Conservation (phyloP, 352 stramenopile genomes). For the Globisporangium orthogonon region DNA sequence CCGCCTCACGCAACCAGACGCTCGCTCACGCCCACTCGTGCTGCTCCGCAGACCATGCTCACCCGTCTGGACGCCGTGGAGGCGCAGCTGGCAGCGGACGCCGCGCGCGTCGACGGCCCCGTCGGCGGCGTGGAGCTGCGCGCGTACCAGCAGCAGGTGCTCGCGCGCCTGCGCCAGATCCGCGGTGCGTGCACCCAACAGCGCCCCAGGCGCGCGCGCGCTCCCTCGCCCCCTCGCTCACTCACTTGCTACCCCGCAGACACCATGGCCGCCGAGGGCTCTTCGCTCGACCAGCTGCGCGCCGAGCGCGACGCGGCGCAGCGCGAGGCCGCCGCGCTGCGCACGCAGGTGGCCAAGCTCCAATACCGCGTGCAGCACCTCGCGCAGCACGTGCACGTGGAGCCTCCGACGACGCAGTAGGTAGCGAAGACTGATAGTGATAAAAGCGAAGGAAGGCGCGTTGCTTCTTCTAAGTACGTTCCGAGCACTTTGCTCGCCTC, state of each 20-base stretch:
- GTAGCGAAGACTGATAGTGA: background rate
- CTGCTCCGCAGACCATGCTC: slow-evolving; percentile 31
- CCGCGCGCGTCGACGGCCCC: slow-evolving; percentile 38
- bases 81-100: slow-evolving; percentile 27
- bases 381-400: slow-evolving; percentile 58
- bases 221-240: background rate
- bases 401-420: slow-evolving; percentile 5
- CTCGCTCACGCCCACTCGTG: background rate
- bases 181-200: slow-evolving; percentile 20
- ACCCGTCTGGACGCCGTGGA: slow-evolving; percentile 40
- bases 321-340: slow-evolving; percentile 45
- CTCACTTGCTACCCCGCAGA: slow-evolving; percentile 20
- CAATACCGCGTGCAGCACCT: slow-evolving; percentile 75
- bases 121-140: slow-evolving; percentile 57
- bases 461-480: too few relatives aligned
- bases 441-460: background rate
- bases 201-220: background rate
- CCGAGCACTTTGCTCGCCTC: too few relatives aligned
- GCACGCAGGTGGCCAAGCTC: slow-evolving; percentile 76
- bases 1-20: background rate
- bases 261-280: slow-evolving; percentile 57
- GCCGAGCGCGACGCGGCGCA: slow-evolving; percentile 54
- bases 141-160: slow-evolving; percentile 60
- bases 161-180: slow-evolving; percentile 54
- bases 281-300: slow-evolving; percentile 51